Evolutionary conservation across 2,329 filamentous ascomycete species (phyloP), one percentile per base, ranked within the genome.

Genomic region (Chaetomium globosum): DNA sequence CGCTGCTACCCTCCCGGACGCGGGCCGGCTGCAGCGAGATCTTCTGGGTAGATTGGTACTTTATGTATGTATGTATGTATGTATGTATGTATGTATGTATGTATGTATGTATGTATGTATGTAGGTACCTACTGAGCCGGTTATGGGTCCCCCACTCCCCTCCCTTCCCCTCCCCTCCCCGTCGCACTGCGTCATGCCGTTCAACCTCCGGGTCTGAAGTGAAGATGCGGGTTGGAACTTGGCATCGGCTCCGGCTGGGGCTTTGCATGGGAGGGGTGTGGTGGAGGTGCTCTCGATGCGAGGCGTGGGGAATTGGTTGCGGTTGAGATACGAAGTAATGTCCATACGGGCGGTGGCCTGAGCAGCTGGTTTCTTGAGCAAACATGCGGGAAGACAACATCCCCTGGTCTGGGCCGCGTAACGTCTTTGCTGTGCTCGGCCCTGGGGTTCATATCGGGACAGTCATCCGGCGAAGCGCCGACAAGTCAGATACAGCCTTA

Each of bases 21-120:
- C 52, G 43, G 60, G 23, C 52, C 57, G 55, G 31, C 60, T 61
- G 56, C 56, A 61, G 52, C 16, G 7, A 57, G 60, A 66, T 60
- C 52, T 36, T 63, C 48, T 46, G 26, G 60, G 51, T 21, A 53
- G 52, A 46, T 56, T 46, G 57, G 51, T 26, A 36, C 43, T 31
- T 1, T 36, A 12, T 36, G 26, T 26, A 26, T 26, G 26, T 26
- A 26, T 26, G 33, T 36, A 33, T n/a, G n/a, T n/a, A n/a, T n/a
- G n/a, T 36, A 12, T 36, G 26, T 26, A 26, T 26, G 26, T 26
- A 26, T 26, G 33, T 36, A n/a, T n/a, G n/a, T 36, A 12, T 36
- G 26, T 26, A 26, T 26, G 26, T 26, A 26, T 26, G 33, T 36
- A 9, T 31, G 30, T 31, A 31, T 31, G 30, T 31, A 6, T 9